A percentile compares a stretch with the other conserved stretches of the same genome.
Evolutionary conservation across 2,329 filamentous ascomycete genomes (phyloP).

Genomic region (Xylaria sp.): DNA sequence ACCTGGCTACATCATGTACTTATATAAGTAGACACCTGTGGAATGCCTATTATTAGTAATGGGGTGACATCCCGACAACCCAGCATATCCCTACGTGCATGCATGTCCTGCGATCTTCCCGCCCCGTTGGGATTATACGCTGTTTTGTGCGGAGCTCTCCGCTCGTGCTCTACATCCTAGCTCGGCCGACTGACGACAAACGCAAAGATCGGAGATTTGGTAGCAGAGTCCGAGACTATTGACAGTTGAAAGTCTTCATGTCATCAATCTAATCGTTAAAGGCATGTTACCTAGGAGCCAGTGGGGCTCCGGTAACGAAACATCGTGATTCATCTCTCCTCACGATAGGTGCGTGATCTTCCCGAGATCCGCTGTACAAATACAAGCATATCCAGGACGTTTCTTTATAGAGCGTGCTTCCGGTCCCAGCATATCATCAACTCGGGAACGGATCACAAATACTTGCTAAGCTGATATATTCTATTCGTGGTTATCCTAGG

Average conservation of each 20-base stretch:
- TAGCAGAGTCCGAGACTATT: background rate
- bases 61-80: constrained; percentile 9
- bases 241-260: background rate
- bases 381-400: background rate
- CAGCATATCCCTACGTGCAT: background rate
- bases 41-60: constrained; percentile 19
- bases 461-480: constrained; percentile 7
- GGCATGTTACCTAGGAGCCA: background rate
- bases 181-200: background rate
- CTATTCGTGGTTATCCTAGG: constrained; percentile 3
- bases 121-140: constrained; percentile 6
- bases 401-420: background rate
- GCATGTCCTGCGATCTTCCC: constrained; percentile 15
- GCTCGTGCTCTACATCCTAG: background rate
- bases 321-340: background rate
- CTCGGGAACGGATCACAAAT: constrained; percentile 23
- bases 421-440: background rate
- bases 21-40: too few species aligned
- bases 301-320: background rate
- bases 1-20: background rate
- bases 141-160: background rate
- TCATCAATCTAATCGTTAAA: background rate
- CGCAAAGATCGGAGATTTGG: constrained; percentile 7
- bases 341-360: background rate
- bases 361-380: background rate